Conservation (phyloP, 108 stramenopile genomes). For the Nitzschia sp. region DNA sequence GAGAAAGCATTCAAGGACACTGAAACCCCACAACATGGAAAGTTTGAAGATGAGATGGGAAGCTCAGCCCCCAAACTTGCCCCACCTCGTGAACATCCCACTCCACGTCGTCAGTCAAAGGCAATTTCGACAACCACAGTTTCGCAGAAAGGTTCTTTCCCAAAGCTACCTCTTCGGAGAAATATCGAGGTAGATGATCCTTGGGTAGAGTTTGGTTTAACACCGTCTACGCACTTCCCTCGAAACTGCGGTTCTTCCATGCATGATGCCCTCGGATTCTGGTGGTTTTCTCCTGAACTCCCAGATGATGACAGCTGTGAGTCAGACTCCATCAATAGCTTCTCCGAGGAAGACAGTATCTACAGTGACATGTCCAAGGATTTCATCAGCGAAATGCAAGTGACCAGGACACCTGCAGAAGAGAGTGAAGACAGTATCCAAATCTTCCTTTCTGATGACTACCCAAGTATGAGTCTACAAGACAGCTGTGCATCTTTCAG, state of each 20-base stretch:
- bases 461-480: too few relatives aligned
- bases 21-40: background rate
- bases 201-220: conserved; percentile 9
- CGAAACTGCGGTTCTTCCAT: background rate
- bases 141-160: background rate
- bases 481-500: too few relatives aligned
- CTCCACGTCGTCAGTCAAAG: conserved; percentile 1
- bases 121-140: background rate
- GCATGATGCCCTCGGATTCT: conserved; percentile 4
- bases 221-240: conserved; percentile 16
- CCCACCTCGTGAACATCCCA: conserved; percentile 16
- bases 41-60: background rate
- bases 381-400: too few relatives aligned
- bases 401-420: too few relatives aligned
- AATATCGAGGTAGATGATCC: conserved; percentile 2
- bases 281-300: conserved; percentile 17
- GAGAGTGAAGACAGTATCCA: too few relatives aligned
- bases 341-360: conserved; percentile 6
- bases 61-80: background rate
- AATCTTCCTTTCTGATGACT: too few relatives aligned
- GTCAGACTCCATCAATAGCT: conserved; percentile 5
- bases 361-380: too few relatives aligned
- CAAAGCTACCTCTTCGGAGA: background rate
- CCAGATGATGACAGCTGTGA: conserved; percentile 3
- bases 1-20: conserved; percentile 7